Conservation (phyloP, 2,329 filamentous ascomycete genomes). For the Ustulina deusta region DNA sequence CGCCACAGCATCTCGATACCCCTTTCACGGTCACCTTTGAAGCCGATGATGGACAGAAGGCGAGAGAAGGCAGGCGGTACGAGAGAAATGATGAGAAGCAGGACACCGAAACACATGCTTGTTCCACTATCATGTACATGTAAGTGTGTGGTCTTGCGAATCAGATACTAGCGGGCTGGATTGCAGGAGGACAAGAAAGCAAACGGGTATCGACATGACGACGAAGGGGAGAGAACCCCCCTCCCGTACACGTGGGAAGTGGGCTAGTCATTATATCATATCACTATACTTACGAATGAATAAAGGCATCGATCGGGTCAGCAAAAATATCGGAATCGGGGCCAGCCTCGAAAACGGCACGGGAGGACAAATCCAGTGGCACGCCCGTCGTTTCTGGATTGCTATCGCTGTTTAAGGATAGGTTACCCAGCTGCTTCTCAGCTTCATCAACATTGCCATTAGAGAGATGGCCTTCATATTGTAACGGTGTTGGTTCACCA, state of each 20-base stretch:
- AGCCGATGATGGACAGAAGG: conserved; percentile 88
- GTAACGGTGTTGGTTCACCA: conserved; percentile 58
- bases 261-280: not conserved
- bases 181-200: not conserved
- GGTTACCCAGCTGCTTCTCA: conserved; percentile 46
- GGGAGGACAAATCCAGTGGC: conserved; percentile 10
- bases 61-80: conserved; percentile 91
- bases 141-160: conserved; percentile 13
- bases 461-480: conserved; percentile 60
- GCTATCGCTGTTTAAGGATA: conserved; percentile 43
- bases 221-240: not conserved
- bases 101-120: conserved; percentile 88
- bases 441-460: conserved; percentile 45
- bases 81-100: conserved; percentile 90
- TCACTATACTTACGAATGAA: conserved; percentile 66
- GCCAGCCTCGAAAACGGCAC: conserved; percentile 52
- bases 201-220: no score
- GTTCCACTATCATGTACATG: conserved; percentile 69
- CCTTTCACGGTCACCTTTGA: conserved; percentile 85
- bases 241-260: not conserved
- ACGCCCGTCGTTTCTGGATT: conserved; percentile 14
- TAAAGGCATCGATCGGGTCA: conserved; percentile 84
- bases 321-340: conserved; percentile 74
- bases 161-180: not conserved
- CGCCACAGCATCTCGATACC: conserved; percentile 92